Conservation (phyloP, 805 yeast species). For the Barnettozyma populi region DNA sequence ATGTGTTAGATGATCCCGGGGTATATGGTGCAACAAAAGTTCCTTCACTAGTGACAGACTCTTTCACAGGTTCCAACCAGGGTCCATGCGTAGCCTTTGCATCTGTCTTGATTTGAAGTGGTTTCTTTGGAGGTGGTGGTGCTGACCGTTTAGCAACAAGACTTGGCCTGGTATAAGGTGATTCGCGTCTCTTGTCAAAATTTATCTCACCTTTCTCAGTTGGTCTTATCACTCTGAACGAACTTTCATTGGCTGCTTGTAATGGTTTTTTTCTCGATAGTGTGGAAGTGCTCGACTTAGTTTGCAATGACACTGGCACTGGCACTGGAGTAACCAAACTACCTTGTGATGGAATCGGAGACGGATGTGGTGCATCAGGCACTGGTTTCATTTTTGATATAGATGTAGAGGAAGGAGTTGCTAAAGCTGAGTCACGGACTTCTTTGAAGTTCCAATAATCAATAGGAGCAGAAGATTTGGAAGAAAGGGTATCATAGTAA, state of each 20-base stretch:
- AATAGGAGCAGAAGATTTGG: conserved; percentile 27
- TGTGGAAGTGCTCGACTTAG: conserved; percentile 1
- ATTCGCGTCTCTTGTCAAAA: conserved; percentile 70
- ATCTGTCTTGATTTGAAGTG: conserved; percentile 5
- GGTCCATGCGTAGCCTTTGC: conserved; percentile 7
- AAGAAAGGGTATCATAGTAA: conserved; percentile 40
- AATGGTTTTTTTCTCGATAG: conserved; percentile 13
- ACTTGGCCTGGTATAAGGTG: conserved; percentile 59
- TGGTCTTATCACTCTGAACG: conserved; percentile 63
- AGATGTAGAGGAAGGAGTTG: not conserved
- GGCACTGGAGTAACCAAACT: not conserved
- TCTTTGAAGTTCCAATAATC: conserved; percentile 56
- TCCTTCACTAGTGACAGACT: conserved; percentile 21
- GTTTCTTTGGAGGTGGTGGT: conserved; percentile 56
- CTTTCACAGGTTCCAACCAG: conserved; percentile 19
- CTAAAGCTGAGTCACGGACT: not conserved
- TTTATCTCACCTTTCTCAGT: conserved; percentile 69
- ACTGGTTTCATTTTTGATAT: not conserved
- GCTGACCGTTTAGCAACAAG: conserved; percentile 67
- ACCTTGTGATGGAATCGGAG: not conserved
- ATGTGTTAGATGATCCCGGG: conserved; percentile 37
- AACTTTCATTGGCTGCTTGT: conserved; percentile 25
- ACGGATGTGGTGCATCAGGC: not conserved
- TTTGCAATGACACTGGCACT: not conserved
- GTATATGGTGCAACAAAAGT: conserved; percentile 32